Percentiles rank a stretch among this genome's conserved stretches.
phyloP scores from a whole-genome alignment of 176 grass and related monocot genomes.

The Oropetium thomaeum region DNA sequence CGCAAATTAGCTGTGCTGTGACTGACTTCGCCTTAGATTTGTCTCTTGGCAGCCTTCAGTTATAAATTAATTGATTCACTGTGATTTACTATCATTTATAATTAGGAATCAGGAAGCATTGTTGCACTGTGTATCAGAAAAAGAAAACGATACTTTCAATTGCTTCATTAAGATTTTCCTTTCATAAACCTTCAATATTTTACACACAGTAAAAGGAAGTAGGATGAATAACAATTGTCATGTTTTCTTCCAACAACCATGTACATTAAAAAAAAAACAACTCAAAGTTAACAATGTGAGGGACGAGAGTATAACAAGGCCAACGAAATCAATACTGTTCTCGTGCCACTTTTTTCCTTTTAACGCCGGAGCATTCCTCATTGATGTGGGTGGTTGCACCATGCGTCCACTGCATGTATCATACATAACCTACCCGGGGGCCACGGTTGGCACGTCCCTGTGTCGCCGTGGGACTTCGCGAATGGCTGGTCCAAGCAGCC shows the following conservation, averaged over 20 bases:
- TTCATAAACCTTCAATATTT: no score
- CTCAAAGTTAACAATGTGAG: background rate
- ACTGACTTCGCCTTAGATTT: no score
- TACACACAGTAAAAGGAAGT: no score
- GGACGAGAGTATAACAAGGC: background rate
- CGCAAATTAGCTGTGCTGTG: no score
- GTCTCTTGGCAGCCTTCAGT: no score
- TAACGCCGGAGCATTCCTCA: background rate
- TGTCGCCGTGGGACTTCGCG: background rate
- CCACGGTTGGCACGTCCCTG: conserved; percentile 31
- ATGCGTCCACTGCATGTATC: background rate
- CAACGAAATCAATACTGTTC: background rate
- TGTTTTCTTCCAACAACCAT: background rate
- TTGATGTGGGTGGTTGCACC: conserved; percentile 26
- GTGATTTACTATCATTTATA: no score
- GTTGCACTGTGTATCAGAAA: no score
- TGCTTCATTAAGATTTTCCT: no score
- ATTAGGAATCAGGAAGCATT: no score
- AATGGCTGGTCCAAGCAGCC: background rate
- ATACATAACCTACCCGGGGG: conserved; percentile 3
- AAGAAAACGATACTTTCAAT: no score
- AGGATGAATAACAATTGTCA: background rate
- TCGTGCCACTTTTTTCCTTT: background rate
- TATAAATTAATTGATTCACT: no score
- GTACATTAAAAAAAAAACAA: background rate